Evolutionary conservation across 345 rosid species (phyloP).

Genomic region (Brassica nigra): DNA sequence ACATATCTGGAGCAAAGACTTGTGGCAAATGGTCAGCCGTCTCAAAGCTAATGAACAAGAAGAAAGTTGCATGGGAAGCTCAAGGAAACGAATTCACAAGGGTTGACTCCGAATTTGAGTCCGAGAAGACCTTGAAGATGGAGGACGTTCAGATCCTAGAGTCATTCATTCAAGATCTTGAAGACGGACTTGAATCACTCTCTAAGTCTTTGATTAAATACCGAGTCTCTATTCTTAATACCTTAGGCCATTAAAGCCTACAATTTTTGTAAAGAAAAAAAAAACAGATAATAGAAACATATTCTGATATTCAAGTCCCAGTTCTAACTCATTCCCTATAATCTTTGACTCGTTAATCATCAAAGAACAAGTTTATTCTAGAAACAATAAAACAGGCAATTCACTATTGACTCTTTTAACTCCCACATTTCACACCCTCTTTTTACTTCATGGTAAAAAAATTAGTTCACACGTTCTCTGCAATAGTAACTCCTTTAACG

Average conservation of each 20-base stretch:
- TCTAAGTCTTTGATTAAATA: slow-evolving; percentile 45
- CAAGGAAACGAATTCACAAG: slow-evolving; percentile 21
- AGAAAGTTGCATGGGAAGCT: slow-evolving; percentile 17
- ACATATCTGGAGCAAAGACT: slow-evolving; percentile 29
- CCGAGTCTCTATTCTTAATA: slow-evolving; percentile 52
- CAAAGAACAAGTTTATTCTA: neutral
- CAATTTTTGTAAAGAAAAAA: slow-evolving; percentile 1
- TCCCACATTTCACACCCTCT: neutral
- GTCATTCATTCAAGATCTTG: slow-evolving; percentile 44
- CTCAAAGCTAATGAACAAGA: slow-evolving; percentile 29
- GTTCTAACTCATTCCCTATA: neutral
- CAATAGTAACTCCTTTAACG: neutral
- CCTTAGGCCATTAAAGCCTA: slow-evolving; percentile 37
- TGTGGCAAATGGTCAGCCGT: slow-evolving; percentile 23
- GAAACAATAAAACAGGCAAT: neutral
- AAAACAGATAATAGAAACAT: slow-evolving; percentile 3
- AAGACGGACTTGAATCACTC: slow-evolving; percentile 44
- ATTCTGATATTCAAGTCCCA: neutral
- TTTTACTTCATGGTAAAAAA: neutral
- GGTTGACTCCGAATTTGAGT: slow-evolving; percentile 34
- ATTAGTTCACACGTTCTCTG: no score
- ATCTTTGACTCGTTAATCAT: neutral
- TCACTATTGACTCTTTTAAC: neutral
- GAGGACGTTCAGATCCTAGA: slow-evolving; percentile 40
- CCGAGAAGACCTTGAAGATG: slow-evolving; percentile 16